Conservation (phyloP, 108 stramenopile species). For the Cyclotella sp. region DNA sequence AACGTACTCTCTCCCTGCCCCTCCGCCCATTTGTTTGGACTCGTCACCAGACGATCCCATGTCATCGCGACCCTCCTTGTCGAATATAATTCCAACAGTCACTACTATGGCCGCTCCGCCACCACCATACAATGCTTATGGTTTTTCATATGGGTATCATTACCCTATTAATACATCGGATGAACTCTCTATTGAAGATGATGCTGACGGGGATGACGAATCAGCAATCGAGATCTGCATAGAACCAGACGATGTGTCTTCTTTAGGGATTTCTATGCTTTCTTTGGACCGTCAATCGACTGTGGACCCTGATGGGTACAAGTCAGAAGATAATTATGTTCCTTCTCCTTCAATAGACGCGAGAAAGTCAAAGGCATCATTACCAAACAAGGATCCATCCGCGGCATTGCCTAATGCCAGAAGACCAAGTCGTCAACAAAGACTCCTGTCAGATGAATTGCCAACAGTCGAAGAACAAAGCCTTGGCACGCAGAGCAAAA, state of each 20-base stretch:
- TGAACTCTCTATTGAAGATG: neutral
- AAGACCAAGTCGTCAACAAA: neutral
- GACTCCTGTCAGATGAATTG: conserved; percentile 1
- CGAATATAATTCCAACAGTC: neutral
- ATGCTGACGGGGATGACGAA: conserved; percentile 11
- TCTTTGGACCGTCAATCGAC: conserved; percentile 12
- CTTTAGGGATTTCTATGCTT: conserved; percentile 31
- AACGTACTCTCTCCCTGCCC: conserved; percentile 28
- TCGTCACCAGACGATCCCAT: conserved; percentile 7
- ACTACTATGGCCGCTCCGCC: neutral
- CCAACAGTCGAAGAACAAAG: conserved; percentile 22
- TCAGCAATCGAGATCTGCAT: conserved; percentile 24
- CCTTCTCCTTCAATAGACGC: neutral
- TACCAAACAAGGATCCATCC: conserved; percentile 4
- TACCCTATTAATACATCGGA: neutral
- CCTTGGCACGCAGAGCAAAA: conserved; percentile 13
- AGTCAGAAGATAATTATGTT: conserved; percentile 35
- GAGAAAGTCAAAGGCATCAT: neutral
- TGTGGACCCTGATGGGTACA: conserved; percentile 48
- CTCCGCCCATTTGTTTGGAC: conserved; percentile 13
- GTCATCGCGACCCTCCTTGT: conserved; percentile 2
- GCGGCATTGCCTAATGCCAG: neutral
- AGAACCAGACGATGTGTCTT: conserved; percentile 44
- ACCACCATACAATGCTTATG: conserved; percentile 9
- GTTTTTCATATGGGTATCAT: neutral